A percentile compares a stretch with the other conserved stretches of the same genome.
These are phyloP conservation scores for Chlorella sp. DNA, from an alignment of 139 green algal species.

Conservation along the genomic window DNA sequence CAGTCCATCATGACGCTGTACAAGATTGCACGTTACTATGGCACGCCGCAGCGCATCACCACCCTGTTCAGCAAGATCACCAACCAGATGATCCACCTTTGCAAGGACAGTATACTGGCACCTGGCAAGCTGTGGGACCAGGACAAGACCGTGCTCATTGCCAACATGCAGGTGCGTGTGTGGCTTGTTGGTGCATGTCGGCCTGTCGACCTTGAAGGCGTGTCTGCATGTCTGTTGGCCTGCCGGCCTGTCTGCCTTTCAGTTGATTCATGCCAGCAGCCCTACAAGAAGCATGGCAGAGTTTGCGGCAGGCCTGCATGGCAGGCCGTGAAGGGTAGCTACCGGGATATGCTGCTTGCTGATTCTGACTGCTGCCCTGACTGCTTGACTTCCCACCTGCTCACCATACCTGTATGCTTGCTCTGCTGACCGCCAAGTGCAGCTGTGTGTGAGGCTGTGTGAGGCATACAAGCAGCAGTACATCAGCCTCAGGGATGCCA, in stretches of 20 bases:
- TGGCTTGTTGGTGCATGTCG: too few species aligned
- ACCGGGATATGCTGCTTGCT: too few species aligned
- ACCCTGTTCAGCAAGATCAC: conserved; percentile 79
- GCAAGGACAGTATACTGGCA: conserved; percentile 59
- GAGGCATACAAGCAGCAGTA: conserved; percentile 68
- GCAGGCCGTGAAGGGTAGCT: too few species aligned
- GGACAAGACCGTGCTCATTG: conserved; percentile 57
- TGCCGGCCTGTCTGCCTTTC: not conserved
- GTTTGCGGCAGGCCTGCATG: too few species aligned
- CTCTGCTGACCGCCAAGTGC: too few species aligned
- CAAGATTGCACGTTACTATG: conserved; percentile 85
- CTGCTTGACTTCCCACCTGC: too few species aligned
- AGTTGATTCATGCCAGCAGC: too few species aligned
- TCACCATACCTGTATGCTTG: too few species aligned
- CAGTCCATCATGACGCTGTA: conserved; percentile 79
- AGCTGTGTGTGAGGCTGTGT: conserved; percentile 56
- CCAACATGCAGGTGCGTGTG: conserved; percentile 35
- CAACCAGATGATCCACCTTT: conserved; percentile 70
- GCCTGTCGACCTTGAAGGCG: too few species aligned
- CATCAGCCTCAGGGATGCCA: conserved; percentile 45
- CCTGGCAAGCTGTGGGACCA: conserved; percentile 75
- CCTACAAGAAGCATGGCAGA: too few species aligned
- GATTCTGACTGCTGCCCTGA: too few species aligned
- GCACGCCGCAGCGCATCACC: conserved; percentile 73
- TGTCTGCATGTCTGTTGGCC: not conserved